A percentile compares a stretch with the other conserved stretches of the same genome.
Conservation (phyloP, 805 yeast genomes). For the Tetrapisispora namnaoensis region DNA sequence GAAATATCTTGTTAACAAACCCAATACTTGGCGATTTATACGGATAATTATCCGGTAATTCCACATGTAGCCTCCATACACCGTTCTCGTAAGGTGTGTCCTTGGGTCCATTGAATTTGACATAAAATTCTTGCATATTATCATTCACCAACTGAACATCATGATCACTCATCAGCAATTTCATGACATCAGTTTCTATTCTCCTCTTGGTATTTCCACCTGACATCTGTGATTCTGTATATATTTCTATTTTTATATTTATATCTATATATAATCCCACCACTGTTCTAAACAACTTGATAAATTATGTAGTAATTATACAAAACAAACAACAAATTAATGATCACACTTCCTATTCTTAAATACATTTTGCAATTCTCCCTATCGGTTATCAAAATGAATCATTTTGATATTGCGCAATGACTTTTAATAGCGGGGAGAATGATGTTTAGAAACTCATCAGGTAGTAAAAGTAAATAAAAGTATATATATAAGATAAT, state of each 20-base stretch:
- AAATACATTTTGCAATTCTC: not conserved
- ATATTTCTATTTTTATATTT: too few relatives aligned
- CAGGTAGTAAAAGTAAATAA: too few relatives aligned
- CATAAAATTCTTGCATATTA: constrained; percentile 76
- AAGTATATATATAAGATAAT: too few relatives aligned
- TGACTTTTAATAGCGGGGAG: not conserved
- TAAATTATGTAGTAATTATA: too few relatives aligned
- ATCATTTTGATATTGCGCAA: not conserved
- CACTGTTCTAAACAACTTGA: too few relatives aligned
- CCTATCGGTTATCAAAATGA: not conserved
- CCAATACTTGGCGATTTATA: constrained; percentile 95
- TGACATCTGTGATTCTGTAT: not conserved
- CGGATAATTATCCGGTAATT: constrained; percentile 90
- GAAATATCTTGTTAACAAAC: constrained; percentile 81
- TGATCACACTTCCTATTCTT: too few relatives aligned
- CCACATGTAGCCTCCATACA: constrained; percentile 83
- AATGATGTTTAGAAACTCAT: not conserved
- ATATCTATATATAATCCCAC: too few relatives aligned
- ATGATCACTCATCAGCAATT: constrained; percentile 84
- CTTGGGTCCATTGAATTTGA: constrained; percentile 76
- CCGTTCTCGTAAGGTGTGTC: constrained; percentile 88
- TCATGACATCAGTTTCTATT: constrained; percentile 94
- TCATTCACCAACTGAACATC: constrained; percentile 79
- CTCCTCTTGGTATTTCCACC: constrained; percentile 30
- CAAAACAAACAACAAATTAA: too few relatives aligned